These are phyloP conservation scores for Irpex lacteus DNA, from an alignment of 1,284 basidiomycete species.

Conservation along the genomic window DNA sequence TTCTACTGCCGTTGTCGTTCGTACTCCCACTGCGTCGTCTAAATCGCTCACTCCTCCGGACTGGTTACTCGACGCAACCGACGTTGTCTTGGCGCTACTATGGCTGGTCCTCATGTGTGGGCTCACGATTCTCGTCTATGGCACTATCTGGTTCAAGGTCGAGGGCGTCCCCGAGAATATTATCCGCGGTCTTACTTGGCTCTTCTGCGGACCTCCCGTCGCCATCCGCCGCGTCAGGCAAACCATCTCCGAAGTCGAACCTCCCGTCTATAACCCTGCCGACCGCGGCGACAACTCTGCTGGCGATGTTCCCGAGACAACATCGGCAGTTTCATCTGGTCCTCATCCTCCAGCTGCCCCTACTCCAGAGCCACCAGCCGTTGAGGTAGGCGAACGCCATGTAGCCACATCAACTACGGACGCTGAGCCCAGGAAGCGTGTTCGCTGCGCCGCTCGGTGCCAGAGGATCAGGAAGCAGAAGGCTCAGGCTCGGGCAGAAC, in stretches of 20 bases:
- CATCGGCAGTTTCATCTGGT: too few species aligned
- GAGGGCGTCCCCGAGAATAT: neutral
- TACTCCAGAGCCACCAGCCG: neutral
- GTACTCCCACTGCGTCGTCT: neutral
- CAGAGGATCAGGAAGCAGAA: neutral
- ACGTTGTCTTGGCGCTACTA: too few species aligned
- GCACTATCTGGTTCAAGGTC: neutral
- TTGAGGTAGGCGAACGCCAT: neutral
- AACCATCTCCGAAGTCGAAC: too few species aligned
- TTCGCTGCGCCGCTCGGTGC: neutral
- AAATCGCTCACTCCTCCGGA: too few species aligned
- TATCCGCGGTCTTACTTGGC: neutral
- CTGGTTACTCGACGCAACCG: too few species aligned
- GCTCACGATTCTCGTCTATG: neutral
- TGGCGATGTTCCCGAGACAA: too few species aligned
- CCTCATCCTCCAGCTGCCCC: neutral
- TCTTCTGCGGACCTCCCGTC: neutral
- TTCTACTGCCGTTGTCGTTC: neutral
- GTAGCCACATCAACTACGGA: neutral
- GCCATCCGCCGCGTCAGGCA: too few species aligned
- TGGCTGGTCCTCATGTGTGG: too few species aligned
- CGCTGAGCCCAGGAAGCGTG: neutral
- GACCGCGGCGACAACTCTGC: too few species aligned
- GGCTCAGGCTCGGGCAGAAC: neutral
- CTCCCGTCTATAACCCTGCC: too few species aligned